Evolutionary conservation across 2,329 filamentous ascomycete genomes (phyloP).

Genomic region (Trichoderma aggressivum): DNA sequence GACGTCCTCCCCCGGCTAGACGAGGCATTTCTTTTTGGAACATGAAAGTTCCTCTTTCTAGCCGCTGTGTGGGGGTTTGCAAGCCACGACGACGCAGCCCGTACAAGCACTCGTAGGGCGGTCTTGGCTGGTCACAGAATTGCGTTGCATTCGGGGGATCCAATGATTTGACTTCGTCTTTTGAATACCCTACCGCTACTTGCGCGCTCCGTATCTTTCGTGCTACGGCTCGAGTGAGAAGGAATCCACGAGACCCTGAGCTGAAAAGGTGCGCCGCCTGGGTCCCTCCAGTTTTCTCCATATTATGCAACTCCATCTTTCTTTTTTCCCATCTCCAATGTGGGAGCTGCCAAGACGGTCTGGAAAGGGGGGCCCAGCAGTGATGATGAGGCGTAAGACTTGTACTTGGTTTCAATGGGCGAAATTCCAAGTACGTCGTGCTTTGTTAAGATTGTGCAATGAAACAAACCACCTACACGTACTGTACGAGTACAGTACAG

Average conservation of each 20-base stretch:
- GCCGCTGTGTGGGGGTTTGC: background rate
- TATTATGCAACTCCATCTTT: conserved; percentile 3
- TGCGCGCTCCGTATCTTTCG: background rate
- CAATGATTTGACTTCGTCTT: background rate
- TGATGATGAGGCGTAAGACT: background rate
- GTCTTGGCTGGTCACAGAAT: background rate
- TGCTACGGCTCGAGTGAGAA: background rate
- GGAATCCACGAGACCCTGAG: conserved; percentile 4
- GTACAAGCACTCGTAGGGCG: background rate
- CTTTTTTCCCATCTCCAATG: background rate
- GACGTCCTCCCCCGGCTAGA: background rate
- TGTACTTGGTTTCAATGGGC: background rate
- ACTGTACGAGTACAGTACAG: background rate
- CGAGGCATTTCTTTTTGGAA: background rate
- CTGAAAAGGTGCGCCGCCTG: background rate
- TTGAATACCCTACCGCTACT: background rate
- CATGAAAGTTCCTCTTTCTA: background rate
- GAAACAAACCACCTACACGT: background rate
- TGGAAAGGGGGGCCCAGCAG: conserved; percentile 1
- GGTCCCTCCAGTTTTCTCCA: background rate
- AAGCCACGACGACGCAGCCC: background rate
- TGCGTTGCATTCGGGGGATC: background rate
- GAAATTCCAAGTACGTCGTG: background rate
- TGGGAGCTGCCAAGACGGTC: background rate
- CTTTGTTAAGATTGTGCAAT: background rate